A percentile compares a stretch with the other conserved stretches of the same genome.
phyloP scores from a whole-genome alignment of 2,329 filamentous ascomycete genomes.

The Diaporthe ampelina region DNA sequence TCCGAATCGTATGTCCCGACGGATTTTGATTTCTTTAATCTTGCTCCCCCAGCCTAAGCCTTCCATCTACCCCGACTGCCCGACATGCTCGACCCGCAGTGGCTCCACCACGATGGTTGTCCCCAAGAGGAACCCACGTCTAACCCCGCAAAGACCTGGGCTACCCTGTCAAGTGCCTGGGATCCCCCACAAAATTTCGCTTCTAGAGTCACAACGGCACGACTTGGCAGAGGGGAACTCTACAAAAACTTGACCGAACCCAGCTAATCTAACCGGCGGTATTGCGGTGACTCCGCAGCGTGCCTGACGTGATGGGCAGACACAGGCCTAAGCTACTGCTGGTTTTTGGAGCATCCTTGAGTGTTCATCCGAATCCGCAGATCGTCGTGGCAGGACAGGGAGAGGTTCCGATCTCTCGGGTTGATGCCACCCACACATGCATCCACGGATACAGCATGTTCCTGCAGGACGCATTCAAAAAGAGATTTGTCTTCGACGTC shows the following conservation, averaged over 20 bases:
- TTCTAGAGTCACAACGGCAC: constrained; percentile 18
- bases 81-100: constrained; percentile 14
- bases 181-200: neutral
- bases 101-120: constrained; percentile 1
- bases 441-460: neutral
- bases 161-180: neutral
- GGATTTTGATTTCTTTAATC: constrained; percentile 18
- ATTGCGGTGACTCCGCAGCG: neutral
- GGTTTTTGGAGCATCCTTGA: neutral
- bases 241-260: constrained; percentile 4
- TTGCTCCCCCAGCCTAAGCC: constrained; percentile 10
- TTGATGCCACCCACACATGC: neutral
- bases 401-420: neutral
- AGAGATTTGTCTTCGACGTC: too few species aligned
- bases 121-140: neutral
- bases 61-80: constrained; percentile 5
- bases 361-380: neutral
- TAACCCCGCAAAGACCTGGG: constrained; percentile 20
- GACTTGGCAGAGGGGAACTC: constrained; percentile 9
- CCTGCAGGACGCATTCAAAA: neutral
- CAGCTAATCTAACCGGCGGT: constrained; percentile 10
- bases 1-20: constrained; percentile 4
- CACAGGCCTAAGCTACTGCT: neutral
- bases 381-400: neutral
- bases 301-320: neutral